phyloP scores from a whole-genome alignment of 176 grass and related monocot genomes.

The Sorghum bicolor region DNA sequence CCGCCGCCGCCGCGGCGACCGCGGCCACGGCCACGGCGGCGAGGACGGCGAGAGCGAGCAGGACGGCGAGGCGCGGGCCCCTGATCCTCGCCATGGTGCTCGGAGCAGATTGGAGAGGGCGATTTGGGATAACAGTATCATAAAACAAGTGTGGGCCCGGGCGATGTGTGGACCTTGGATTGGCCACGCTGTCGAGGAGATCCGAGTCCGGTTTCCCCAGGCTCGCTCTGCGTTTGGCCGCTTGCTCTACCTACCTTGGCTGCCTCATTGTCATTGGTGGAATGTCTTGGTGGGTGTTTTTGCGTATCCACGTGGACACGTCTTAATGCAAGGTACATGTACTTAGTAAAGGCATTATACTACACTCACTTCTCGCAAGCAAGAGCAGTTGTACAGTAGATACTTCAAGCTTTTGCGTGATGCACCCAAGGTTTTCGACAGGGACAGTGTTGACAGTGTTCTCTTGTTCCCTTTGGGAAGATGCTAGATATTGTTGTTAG shows the following conservation, averaged over 20 bases:
- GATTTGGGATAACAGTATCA: not conserved
- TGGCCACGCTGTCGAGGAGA: not conserved
- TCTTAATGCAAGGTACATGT: not conserved
- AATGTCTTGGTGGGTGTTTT: not conserved
- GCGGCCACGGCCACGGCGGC: not conserved
- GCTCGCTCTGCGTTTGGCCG: not conserved
- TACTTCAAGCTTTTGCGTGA: not conserved
- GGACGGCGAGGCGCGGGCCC: not conserved
- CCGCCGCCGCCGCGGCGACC: too few relatives aligned
- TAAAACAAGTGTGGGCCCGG: not conserved
- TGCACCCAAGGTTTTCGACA: not conserved
- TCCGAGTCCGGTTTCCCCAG: not conserved
- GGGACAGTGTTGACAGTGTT: not conserved
- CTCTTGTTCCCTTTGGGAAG: too few relatives aligned
- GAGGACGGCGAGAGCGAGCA: not conserved
- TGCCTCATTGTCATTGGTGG: not conserved
- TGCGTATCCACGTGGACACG: not conserved
- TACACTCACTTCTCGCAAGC: not conserved
- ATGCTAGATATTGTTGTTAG: not conserved
- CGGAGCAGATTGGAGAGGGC: constrained; percentile 18
- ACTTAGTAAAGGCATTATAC: not conserved
- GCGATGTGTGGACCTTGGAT: constrained; percentile 12
- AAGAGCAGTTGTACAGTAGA: not conserved
- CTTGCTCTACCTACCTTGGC: not conserved
- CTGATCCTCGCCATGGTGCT: constrained; percentile 27